Conservation (phyloP, 2,329 filamentous ascomycete species). For the Pseudogymnoascus sp. region DNA sequence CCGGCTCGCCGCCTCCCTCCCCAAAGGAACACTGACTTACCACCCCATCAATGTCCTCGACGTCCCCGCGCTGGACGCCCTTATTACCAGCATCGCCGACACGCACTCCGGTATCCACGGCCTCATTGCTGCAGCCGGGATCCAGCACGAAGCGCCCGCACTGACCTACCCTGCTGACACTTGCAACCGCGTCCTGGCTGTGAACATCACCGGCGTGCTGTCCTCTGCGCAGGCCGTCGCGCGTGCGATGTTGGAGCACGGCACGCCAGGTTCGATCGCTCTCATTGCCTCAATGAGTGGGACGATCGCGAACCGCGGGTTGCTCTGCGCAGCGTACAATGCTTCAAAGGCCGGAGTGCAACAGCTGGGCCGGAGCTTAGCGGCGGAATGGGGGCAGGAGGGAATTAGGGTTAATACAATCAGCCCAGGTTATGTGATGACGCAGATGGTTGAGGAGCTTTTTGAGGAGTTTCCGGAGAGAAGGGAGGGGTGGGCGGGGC, state of each 20-base stretch:
- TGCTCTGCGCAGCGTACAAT: constrained; percentile 61
- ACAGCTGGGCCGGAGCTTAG: constrained; percentile 63
- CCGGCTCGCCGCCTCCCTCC: constrained; percentile 58
- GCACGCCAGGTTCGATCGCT: constrained; percentile 56
- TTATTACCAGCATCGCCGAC: constrained; percentile 61
- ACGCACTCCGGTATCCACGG: constrained; percentile 69
- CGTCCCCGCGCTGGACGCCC: constrained; percentile 55
- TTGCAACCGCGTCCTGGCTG: constrained; percentile 69
- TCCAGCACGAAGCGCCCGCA: constrained; percentile 76
- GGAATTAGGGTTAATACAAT: constrained; percentile 76
- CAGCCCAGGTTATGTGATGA: constrained; percentile 72
- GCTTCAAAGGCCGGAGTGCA: constrained; percentile 67
- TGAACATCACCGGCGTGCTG: constrained; percentile 80
- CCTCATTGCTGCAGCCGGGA: constrained; percentile 60
- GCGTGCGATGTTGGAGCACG: constrained; percentile 57
- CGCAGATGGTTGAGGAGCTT: constrained; percentile 73
- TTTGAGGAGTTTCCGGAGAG: constrained; percentile 69
- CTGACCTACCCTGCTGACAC: constrained; percentile 72
- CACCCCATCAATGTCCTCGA: constrained; percentile 74
- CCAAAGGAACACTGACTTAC: constrained; percentile 38
- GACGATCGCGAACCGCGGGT: constrained; percentile 64
- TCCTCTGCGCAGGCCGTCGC: constrained; percentile 87
- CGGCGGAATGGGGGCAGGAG: constrained; percentile 58
- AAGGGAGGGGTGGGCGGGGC: constrained; percentile 62
- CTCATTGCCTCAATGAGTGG: constrained; percentile 66